Base-by-base conservation (phyloP, 805 yeast genomes). In the Starmerella bombi region DNA sequence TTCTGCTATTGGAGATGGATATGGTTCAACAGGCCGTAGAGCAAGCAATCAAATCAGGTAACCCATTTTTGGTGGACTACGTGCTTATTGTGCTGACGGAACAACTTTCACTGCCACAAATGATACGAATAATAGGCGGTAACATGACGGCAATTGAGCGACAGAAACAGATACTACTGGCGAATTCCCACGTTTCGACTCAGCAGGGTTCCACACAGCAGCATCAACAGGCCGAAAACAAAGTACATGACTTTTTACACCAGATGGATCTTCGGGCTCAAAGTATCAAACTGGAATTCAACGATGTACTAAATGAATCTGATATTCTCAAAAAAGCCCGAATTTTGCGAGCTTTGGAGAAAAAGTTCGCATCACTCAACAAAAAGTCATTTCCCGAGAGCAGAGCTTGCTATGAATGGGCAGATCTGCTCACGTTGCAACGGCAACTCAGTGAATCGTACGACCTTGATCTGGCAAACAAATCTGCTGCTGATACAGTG, bases 1-100 rank as follows among this genome's bases (percentile, higher is more conserved):
- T 75, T 9, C 64, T 78, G 37, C 65, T 83, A 28, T 56, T 84
- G 19, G 74, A 72, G 18, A 76, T 82, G 67, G 84, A 80, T 34
- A 85, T 82, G 50, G 65, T 73, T 33, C 80, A 73, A 41, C 56
- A 72, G 34, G 94, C 94, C 0, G 57, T 85, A 30, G 56, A 68
- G 33, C 80, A 78, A 50, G 72, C 88, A 0, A 70, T 78, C 33
- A 75, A 71, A 44, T 67, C 74, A 28, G 69, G 74, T 15, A 72
- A 75, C 50, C 69, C 68, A 32, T 84, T 78, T 54, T 62, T 83
- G 28, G 67, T 78, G 5, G 60, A 68, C 34, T 69, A 71, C 40
- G 74, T 80, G 0, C 54, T 88, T 34, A 54, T 75, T 15, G 64
- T 67, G 20, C 61, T 86, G 20, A 65, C 67, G 40, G 64, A 71